These are phyloP conservation scores for Aspergillus spinulosporus DNA, from an alignment of 2,329 filamentous ascomycete species.

Conservation along the genomic window DNA sequence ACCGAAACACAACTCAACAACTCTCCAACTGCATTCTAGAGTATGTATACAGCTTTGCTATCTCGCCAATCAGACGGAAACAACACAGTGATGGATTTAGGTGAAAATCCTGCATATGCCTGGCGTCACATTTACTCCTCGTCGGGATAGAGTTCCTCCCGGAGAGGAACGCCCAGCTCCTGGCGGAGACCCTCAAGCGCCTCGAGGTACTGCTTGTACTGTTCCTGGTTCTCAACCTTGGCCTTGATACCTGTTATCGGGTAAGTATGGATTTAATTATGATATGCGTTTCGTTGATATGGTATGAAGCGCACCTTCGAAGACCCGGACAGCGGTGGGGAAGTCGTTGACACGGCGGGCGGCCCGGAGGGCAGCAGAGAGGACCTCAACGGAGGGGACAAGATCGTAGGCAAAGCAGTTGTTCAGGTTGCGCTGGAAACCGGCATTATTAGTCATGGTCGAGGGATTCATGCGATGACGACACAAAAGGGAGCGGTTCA, in stretches of 20 bases:
- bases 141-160: conserved; percentile 86
- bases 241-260: conserved; percentile 78
- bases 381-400: conserved; percentile 88
- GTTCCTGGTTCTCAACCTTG: conserved; percentile 97
- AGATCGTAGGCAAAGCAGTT: conserved; percentile 99
- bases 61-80: conserved; percentile 28
- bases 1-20: conserved; percentile 10
- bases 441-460: background rate
- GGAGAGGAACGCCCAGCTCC: conserved; percentile 87
- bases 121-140: conserved; percentile 37
- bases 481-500: background rate
- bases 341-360: conserved; percentile 97
- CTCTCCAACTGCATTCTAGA: conserved; percentile 34
- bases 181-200: conserved; percentile 90
- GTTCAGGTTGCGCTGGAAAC: conserved; percentile 81
- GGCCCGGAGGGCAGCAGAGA: conserved; percentile 87
- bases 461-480: conserved; percentile 2
- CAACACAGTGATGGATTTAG: conserved; percentile 24
- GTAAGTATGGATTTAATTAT: too few species aligned
- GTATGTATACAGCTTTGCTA: conserved; percentile 43
- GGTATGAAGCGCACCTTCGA: conserved; percentile 72
- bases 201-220: conserved; percentile 93
- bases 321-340: conserved; percentile 96
- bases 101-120: background rate
- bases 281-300: background rate